A percentile compares a stretch with the other conserved stretches of the same genome.
Conservation (phyloP, 2,329 filamentous ascomycete species). For the Byssochlamys sp. region DNA sequence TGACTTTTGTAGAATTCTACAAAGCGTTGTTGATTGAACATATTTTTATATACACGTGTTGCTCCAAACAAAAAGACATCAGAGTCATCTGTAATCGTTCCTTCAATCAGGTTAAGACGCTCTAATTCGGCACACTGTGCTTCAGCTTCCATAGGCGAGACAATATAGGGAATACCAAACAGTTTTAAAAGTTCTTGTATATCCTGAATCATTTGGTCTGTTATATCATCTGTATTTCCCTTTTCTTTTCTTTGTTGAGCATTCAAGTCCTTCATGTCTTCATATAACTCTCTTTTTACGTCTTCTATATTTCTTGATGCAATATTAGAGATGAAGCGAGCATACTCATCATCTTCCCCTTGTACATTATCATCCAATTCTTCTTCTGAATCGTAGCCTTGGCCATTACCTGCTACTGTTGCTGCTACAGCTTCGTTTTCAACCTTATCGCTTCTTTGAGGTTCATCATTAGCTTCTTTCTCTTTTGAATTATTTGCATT, state of each 20-base stretch:
- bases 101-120: constrained; percentile 75
- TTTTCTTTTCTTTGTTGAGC: constrained; percentile 94
- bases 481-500: too few relatives aligned
- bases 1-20: constrained; percentile 84
- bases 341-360: too few relatives aligned
- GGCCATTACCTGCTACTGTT: too few relatives aligned
- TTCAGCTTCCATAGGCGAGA: constrained; percentile 97
- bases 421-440: too few relatives aligned
- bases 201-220: constrained; percentile 88
- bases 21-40: constrained; percentile 97
- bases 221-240: constrained; percentile 91
- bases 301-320: too few relatives aligned
- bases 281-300: too few relatives aligned
- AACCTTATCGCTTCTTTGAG: too few relatives aligned
- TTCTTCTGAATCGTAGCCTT: too few relatives aligned
- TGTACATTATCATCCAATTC: too few relatives aligned
- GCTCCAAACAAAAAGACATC: constrained; percentile 96
- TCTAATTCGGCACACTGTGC: constrained; percentile 94
- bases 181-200: constrained; percentile 82
- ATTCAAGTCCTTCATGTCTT: constrained; percentile 74
- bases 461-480: too few relatives aligned
- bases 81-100: constrained; percentile 93
- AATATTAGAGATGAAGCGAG: too few relatives aligned
- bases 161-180: constrained; percentile 92
- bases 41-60: constrained; percentile 95